Base-by-base conservation (phyloP, 2,329 filamentous ascomycete species). In the Westerdykella ornata region DNA sequence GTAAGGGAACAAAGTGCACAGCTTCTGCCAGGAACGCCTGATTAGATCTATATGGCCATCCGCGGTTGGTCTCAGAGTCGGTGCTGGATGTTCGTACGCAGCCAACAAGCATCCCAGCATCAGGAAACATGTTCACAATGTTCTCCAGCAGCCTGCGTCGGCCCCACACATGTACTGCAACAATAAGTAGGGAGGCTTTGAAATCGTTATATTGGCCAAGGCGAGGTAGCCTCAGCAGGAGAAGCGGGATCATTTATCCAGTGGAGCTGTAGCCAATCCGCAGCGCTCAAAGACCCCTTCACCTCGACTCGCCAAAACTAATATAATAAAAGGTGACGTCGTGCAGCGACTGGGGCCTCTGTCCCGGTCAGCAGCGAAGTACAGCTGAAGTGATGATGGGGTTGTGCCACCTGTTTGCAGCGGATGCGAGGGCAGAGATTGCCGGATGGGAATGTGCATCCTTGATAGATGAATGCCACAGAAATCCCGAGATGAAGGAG, bases 141-240 rank as follows among this genome's bases (percentile, higher is more conserved):
- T 26, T 11, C 22, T 26, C 7, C 12, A 11, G 8, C 4, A 26
- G 12, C 22, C 8, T 26, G 11, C 30, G 12, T 15, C 4, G 16
- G 16, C 34, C 14, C 32, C 11, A 15, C 32, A 37, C 39, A 22
- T 36, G 30, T 14, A 16, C n/a, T n/a, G n/a, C n/a, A n/a, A n/a
- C n/a, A n/a, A n/a, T n/a, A n/a, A n/a, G n/a, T n/a, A 34, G 13
- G n/a, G 17, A 19, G n/a, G 22, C 28, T 4, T 38, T 18, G 43
- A 47, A 44, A 41, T 49, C 47, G 48, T 43, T 57, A 57, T 57
- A 56, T 56, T 57, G 51, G 49, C 48, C 48, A 45, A 48, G 51
- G 38, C 39, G 39, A 35, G 31, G 48, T 35, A 45, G 41, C 45
- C 43, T 43, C 13, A 35, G 42, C 14, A 26, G 38, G 38, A 19